These are phyloP conservation scores for Boletus sp. DNA, from an alignment of 768 basidiomycete species.

Conservation along the genomic window DNA sequence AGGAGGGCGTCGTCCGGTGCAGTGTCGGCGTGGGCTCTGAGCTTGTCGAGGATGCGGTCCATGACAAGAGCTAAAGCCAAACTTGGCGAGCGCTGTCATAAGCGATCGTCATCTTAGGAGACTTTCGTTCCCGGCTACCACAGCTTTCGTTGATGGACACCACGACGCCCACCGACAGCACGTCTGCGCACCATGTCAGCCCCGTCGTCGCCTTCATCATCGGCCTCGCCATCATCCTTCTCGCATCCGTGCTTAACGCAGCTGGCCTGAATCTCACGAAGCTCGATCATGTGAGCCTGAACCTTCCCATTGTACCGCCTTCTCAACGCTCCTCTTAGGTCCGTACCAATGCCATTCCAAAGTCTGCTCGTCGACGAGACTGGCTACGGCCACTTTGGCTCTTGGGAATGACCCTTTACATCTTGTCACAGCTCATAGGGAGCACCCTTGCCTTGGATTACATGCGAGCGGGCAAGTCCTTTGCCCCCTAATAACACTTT, in stretches of 20 bases:
- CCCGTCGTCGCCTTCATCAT: constrained; percentile 75
- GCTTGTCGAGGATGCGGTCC: constrained; percentile 28
- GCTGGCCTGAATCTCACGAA: constrained; percentile 95
- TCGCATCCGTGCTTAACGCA: constrained; percentile 84
- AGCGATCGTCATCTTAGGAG: constrained; percentile 16
- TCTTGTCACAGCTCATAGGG: constrained; percentile 84
- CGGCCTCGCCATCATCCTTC: constrained; percentile 78
- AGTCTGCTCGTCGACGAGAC: constrained; percentile 66
- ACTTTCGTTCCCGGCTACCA: not conserved
- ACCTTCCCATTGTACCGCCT: not conserved
- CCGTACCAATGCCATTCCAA: constrained; percentile 72
- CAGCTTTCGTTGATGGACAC: constrained; percentile 22
- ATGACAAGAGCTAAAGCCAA: constrained; percentile 12
- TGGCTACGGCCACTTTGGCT: constrained; percentile 88
- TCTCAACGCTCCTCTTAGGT: constrained; percentile 42
- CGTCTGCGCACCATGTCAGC: constrained; percentile 41
- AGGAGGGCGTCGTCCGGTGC: constrained; percentile 16
- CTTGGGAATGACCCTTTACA: constrained; percentile 90
- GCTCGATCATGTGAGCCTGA: constrained; percentile 71
- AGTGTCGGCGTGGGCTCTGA: constrained; percentile 12
- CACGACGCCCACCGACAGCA: constrained; percentile 16
- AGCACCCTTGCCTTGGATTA: constrained; percentile 85
- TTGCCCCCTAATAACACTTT: not conserved
- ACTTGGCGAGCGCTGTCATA: not conserved
- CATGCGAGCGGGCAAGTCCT: constrained; percentile 69